Base-by-base conservation (phyloP, 441 rosid species). In the Mallotus repandus region DNA sequence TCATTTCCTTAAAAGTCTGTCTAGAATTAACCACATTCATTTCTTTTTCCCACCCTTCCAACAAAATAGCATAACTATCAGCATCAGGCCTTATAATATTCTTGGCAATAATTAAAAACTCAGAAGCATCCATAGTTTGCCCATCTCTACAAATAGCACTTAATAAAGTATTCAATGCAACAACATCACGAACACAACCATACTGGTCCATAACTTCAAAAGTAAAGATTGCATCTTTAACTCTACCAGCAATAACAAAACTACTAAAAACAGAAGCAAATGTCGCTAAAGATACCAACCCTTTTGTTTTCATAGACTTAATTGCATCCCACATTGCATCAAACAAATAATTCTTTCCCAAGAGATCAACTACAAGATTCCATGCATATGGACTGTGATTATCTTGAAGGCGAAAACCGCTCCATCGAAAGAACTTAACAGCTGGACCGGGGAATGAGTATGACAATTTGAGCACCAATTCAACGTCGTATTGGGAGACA, bases 261-360 rank as follows among this genome's bases (percentile, higher is more conserved):
- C 89, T 89, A 70, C 89, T 76, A 58, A 89, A 89, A 45, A 89
- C 80, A 9, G 94, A 89, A 54, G 90, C 91, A 69, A 89, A 87
- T 22, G 91, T 87, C 4, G 91, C 90, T 55, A 86, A 78, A 19
- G 91, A 89, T 41, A 89, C 81, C 77, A 87, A 68, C 38, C 80
- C 74, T 61, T 68, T 80, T 41, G 54, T 76, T 49, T 63, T 80
- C 91, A 87, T 89, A 16, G 94, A 87, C 77, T 80, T 84, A 32
- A 87, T 68, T 5, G 94, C 89, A 63, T 85, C 91, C 94, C 91
- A 89, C 94, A 89, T 87, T 1, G 88, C 85, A 19, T 87, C 88
- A 64, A 89, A 89, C 60, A 83, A 76, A 7, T 19, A 75, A 67
- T 87, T 86, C 84, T 87, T 89, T n/a, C 91, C 91, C 61, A 89